Evolutionary conservation across 2,329 filamentous ascomycete species (phyloP).

Genomic region (Fusarium begoniae): DNA sequence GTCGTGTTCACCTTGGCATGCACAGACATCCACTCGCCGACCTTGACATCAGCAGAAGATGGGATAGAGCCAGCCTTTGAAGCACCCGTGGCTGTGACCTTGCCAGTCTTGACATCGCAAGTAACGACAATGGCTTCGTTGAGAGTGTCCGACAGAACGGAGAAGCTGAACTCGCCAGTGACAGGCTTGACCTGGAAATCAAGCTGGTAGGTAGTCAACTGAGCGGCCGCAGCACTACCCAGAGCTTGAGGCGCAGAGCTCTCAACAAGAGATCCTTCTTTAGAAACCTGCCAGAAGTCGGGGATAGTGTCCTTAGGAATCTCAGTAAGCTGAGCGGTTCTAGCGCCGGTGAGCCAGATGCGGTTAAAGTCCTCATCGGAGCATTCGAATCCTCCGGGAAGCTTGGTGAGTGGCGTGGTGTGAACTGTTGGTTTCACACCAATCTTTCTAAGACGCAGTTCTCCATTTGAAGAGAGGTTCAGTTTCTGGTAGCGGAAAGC

Average conservation of each 20-base stretch:
- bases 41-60: rapidly evolving
- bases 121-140: background rate
- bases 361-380: background rate
- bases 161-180: background rate
- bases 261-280: background rate
- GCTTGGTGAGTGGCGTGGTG: background rate
- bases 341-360: background rate
- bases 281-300: background rate
- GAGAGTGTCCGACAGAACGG: background rate
- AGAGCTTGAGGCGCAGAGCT: background rate
- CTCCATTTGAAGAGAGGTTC: background rate
- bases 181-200: background rate
- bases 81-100: background rate
- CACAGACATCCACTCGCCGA: background rate
- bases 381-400: background rate
- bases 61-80: rapidly evolving
- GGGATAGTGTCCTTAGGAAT: background rate
- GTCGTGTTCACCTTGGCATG: background rate
- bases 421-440: background rate
- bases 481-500: slow-evolving; percentile 2
- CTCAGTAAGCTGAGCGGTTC: background rate
- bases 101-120: background rate
- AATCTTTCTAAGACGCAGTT: rapidly evolving
- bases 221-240: background rate
- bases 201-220: background rate